Percentiles rank a stretch among this genome's conserved stretches.
These are phyloP conservation scores for Penicillium alfredii DNA, from an alignment of 495 filamentous ascomycete species.

Conservation along the genomic window DNA sequence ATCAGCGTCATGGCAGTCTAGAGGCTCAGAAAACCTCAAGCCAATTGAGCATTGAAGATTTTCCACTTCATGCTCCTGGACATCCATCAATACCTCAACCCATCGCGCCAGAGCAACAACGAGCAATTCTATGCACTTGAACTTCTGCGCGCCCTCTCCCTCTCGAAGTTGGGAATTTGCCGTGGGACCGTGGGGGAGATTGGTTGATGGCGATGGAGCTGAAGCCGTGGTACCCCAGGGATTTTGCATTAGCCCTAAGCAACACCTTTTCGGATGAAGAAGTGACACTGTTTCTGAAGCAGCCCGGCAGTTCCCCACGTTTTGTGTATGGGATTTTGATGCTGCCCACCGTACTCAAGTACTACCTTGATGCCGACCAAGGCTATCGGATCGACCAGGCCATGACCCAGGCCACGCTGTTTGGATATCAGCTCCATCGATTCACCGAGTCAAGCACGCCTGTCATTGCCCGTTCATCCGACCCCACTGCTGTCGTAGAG, in stretches of 20 bases:
- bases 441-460: conserved; percentile 11
- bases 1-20: too few relatives aligned
- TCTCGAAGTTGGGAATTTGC: too few relatives aligned
- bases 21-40: too few relatives aligned
- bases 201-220: conserved; percentile 16
- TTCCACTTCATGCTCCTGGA: too few relatives aligned
- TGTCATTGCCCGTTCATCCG: conserved; percentile 13
- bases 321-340: conserved; percentile 26
- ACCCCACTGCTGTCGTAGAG: conserved; percentile 15
- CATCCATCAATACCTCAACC: too few relatives aligned
- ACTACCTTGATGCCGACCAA: conserved; percentile 15
- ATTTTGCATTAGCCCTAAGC: conserved; percentile 12
- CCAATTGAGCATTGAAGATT: too few relatives aligned
- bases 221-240: conserved; percentile 14
- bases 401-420: conserved; percentile 24
- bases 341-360: conserved; percentile 28
- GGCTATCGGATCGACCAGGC: conserved; percentile 5
- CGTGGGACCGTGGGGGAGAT: too few relatives aligned
- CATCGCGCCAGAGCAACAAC: too few relatives aligned
- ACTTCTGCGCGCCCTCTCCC: too few relatives aligned
- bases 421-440: conserved; percentile 19
- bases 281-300: conserved; percentile 6
- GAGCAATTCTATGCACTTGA: too few relatives aligned
- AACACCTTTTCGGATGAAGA: conserved; percentile 14
- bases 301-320: conserved; percentile 13